Base-by-base conservation (phyloP, 306 rosid species). In the Spatholobus suberectus region DNA sequence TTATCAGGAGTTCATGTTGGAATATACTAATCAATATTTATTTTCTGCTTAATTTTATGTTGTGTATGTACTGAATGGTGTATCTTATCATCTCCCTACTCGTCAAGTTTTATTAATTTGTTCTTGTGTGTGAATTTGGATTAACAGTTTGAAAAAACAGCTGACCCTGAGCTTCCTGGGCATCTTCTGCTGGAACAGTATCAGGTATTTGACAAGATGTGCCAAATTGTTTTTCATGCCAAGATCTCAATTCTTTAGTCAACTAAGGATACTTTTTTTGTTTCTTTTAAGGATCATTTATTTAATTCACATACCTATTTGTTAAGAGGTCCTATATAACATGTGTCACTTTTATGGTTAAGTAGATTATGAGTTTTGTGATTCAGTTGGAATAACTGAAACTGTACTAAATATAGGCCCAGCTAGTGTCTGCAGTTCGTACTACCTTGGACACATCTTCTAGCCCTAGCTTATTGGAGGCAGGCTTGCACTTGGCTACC, bases 161-260 rank as follows among this genome's bases (percentile, higher is more conserved):
- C 87, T 37, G 99, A 96, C 79, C 98, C 99, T 5, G 99, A 96
- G 90, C 98, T 96, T 85, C 94, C 99, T 34, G 99, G 95, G 82
- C 98, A 96, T 79, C 96, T 96, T 85, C 88, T 96, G 51, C 87
- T 96, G 40, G 99, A 93, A 84, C 99, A 96, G 82, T 96, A 90
- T 89, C 99, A 96, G 99, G 99, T 92, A 89, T 61, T 70, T 54
- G 8, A 75, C 67, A 18, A 52, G 21, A 66, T 76, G 17, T 54
- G 34, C 52, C 18, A 8, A 43, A 35, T 73, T 57, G 5, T 71
- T 66, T 44, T 79, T n/a, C 77, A 43, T 66, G 18, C 47, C 72
- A 51, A 57, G 26, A 68, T 81, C 15, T 35, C 84, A 51, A 47
- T 68, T 55, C 40, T 18, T 55, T 59, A 13, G 51, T n/a, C 43